phyloP scores from a whole-genome alignment of 2,329 filamentous ascomycete species.

The Xylariales sp. region DNA sequence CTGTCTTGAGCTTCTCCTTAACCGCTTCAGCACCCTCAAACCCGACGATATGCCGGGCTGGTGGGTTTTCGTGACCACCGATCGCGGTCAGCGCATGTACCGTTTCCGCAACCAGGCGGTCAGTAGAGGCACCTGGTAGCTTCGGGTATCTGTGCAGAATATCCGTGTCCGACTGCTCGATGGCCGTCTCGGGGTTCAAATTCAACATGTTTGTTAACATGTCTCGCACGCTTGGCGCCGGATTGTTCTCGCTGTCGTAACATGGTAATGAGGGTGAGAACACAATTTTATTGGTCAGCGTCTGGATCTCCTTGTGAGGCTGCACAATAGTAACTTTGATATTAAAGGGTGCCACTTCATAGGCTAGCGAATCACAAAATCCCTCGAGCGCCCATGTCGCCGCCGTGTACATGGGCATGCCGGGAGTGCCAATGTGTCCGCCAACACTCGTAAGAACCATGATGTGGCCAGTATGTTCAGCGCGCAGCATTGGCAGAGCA shows the following conservation, averaged over 20 bases:
- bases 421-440: conserved; percentile 91
- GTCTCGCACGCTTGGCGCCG: conserved; percentile 83
- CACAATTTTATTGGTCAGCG: conserved; percentile 86
- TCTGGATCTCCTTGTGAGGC: conserved; percentile 90
- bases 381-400: conserved; percentile 96
- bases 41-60: conserved; percentile 92
- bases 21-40: conserved; percentile 88
- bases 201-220: conserved; percentile 86
- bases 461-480: conserved; percentile 87
- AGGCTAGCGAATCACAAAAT: conserved; percentile 93
- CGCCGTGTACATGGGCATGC: conserved; percentile 89
- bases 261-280: conserved; percentile 80
- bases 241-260: conserved; percentile 74
- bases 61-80: conserved; percentile 94
- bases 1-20: conserved; percentile 95
- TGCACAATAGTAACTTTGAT: conserved; percentile 96
- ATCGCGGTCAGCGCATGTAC: conserved; percentile 92
- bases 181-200: conserved; percentile 73
- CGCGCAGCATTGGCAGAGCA: conserved; percentile 80
- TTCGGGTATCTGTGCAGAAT: conserved; percentile 78
- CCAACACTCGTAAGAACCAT: conserved; percentile 90
- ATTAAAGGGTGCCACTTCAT: conserved; percentile 97
- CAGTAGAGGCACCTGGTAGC: conserved; percentile 74
- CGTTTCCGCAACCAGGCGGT: conserved; percentile 85
- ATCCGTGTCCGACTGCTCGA: conserved; percentile 55